Percentiles rank a stretch among this genome's conserved stretches.
phyloP scores from a whole-genome alignment of 331 rosid genomes.

The Acacia concinna region DNA sequence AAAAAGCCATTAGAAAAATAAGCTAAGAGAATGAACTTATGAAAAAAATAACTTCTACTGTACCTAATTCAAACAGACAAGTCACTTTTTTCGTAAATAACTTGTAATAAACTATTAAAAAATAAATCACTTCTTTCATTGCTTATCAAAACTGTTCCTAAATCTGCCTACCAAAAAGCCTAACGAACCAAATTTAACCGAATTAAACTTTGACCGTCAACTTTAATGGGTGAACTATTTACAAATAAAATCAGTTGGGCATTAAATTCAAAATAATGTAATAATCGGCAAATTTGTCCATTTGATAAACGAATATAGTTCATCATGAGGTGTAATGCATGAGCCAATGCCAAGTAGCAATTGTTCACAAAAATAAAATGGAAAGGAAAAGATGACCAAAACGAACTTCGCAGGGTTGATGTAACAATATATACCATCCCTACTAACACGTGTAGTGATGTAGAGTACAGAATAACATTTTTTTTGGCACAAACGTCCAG shows the following conservation, averaged over 20 bases:
- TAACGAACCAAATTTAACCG: neutral
- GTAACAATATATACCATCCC: neutral
- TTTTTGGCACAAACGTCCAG: neutral
- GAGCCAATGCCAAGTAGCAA: neutral
- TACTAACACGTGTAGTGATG: neutral
- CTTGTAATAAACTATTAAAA: no score
- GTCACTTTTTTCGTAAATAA: no score
- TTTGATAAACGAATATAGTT: neutral
- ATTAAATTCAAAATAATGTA: neutral
- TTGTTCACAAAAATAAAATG: neutral
- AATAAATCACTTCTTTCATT: no score
- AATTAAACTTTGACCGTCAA: neutral
- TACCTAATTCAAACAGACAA: no score
- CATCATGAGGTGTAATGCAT: neutral
- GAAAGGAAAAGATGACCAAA: neutral
- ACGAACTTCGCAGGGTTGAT: neutral
- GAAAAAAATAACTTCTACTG: no score
- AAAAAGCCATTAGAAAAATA: no score
- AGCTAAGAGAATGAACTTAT: no score
- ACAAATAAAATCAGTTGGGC: neutral
- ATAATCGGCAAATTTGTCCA: neutral
- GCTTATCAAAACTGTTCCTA: no score
- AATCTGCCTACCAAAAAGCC: neutral
- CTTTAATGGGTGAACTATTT: neutral
- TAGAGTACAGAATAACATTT: neutral